Percentiles rank a stretch among this genome's conserved stretches.
These are phyloP conservation scores for Kurtzmaniella quercitrusa DNA, from an alignment of 1,139 yeast species.

Conservation along the genomic window DNA sequence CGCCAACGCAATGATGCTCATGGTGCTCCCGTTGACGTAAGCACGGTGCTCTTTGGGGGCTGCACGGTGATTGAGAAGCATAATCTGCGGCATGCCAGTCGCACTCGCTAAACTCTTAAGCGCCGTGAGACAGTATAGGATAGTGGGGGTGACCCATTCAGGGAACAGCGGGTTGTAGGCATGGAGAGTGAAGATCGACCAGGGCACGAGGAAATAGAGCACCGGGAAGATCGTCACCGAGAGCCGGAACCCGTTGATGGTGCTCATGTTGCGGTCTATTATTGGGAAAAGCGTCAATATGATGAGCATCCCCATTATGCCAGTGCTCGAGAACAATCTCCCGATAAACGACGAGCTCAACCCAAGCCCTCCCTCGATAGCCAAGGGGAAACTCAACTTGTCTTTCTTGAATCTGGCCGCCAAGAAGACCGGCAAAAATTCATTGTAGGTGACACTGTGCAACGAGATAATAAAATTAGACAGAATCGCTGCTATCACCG, in stretches of 20 bases:
- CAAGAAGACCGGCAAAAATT: slow-evolving; percentile 56
- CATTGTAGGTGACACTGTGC: slow-evolving; percentile 52
- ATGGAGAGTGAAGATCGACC: slow-evolving; percentile 18
- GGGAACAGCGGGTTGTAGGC: slow-evolving; percentile 14
- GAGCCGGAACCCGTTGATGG: slow-evolving; percentile 18
- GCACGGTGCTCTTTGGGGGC: slow-evolving; percentile 21
- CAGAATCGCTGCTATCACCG: slow-evolving; percentile 36
- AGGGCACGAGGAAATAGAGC: slow-evolving; percentile 19
- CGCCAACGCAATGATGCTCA: slow-evolving; percentile 20
- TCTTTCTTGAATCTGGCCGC: slow-evolving; percentile 41
- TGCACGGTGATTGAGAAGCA: slow-evolving; percentile 19
- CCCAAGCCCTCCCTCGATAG: slow-evolving; percentile 48
- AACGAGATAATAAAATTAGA: slow-evolving; percentile 42
- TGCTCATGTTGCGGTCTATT: slow-evolving; percentile 19
- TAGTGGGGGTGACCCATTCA: slow-evolving; percentile 12
- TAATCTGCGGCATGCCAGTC: slow-evolving; percentile 15
- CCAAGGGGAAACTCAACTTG: slow-evolving; percentile 41
- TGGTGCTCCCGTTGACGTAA: slow-evolving; percentile 19
- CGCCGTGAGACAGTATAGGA: slow-evolving; percentile 11
- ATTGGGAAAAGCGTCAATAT: slow-evolving; percentile 20
- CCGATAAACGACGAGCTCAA: slow-evolving; percentile 21
- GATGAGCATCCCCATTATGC: slow-evolving; percentile 21
- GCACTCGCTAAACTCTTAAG: slow-evolving; percentile 17
- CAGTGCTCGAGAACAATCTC: slow-evolving; percentile 20
- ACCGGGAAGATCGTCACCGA: slow-evolving; percentile 20